Evolutionary conservation across 2,329 filamentous ascomycete genomes (phyloP).

Genomic region (Sarocladiaceae sp.): DNA sequence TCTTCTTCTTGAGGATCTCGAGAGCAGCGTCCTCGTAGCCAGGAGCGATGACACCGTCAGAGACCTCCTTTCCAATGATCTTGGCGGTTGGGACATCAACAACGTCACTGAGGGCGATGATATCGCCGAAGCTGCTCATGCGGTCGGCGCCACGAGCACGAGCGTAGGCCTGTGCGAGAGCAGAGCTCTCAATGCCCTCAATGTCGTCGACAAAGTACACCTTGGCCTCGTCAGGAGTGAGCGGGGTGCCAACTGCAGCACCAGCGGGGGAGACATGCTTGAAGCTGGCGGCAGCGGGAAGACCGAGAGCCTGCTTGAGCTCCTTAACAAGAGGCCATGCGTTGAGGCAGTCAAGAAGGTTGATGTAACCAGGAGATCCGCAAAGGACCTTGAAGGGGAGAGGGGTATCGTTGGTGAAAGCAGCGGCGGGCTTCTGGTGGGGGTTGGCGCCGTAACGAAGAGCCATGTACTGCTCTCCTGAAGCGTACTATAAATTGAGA

Average conservation of each 20-base stretch:
- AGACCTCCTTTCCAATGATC: slow-evolving; percentile 97
- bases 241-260: slow-evolving; percentile 84
- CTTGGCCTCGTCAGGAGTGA: slow-evolving; percentile 83
- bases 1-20: slow-evolving; percentile 93
- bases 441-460: slow-evolving; percentile 96
- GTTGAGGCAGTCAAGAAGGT: slow-evolving; percentile 92
- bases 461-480: slow-evolving; percentile 71
- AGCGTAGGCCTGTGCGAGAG: slow-evolving; percentile 88
- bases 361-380: slow-evolving; percentile 92
- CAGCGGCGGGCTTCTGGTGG: slow-evolving; percentile 93
- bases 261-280: slow-evolving; percentile 98
- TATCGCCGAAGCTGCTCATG: slow-evolving; percentile 97
- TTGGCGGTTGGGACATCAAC: slow-evolving; percentile 91
- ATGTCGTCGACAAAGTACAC: slow-evolving; percentile 99
- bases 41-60: slow-evolving; percentile 91
- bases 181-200: slow-evolving; percentile 75
- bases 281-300: slow-evolving; percentile 92
- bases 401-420: slow-evolving; percentile 64
- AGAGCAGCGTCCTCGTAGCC: slow-evolving; percentile 80
- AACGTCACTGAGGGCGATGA: slow-evolving; percentile 86
- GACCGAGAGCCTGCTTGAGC: slow-evolving; percentile 78
- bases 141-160: slow-evolving; percentile 92
- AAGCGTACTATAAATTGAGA: slow-evolving; percentile 54
- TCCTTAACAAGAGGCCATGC: slow-evolving; percentile 97
- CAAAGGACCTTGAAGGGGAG: slow-evolving; percentile 93